Evolutionary conservation across 208 protist genomes (phyloP).

Genomic region (Trypanosoma cruzi): DNA sequence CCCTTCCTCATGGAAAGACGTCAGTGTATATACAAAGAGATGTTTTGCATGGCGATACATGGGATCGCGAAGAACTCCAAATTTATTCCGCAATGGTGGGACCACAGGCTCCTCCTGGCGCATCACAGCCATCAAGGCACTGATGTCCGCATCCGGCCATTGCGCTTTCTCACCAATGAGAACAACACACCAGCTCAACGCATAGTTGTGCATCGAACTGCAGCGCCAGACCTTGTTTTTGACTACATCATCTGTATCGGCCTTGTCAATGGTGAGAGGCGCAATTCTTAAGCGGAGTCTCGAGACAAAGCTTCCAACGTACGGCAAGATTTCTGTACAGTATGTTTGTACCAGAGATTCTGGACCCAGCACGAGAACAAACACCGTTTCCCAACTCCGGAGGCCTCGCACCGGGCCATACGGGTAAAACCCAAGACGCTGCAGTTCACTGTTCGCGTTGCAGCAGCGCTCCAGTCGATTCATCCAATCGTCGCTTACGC

Average conservation of each 20-base stretch:
- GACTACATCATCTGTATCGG: slow-evolving; percentile 54
- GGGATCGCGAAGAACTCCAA: slow-evolving; percentile 45
- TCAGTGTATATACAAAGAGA: slow-evolving; percentile 65
- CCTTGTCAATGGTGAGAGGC: slow-evolving; percentile 48
- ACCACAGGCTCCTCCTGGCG: slow-evolving; percentile 34
- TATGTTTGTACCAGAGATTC: slow-evolving; percentile 43
- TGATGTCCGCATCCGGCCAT: slow-evolving; percentile 33
- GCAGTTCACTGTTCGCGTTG: slow-evolving; percentile 46
- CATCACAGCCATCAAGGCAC: slow-evolving; percentile 45
- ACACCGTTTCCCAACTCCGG: slow-evolving; percentile 60
- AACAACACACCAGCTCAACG: slow-evolving; percentile 67
- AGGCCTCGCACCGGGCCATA: slow-evolving; percentile 47
- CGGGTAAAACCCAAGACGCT: slow-evolving; percentile 43
- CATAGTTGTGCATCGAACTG: slow-evolving; percentile 57
- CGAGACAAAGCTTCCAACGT: slow-evolving; percentile 63
- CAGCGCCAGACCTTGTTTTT: slow-evolving; percentile 64
- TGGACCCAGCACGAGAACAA: slow-evolving; percentile 65
- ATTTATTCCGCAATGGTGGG: slow-evolving; percentile 51
- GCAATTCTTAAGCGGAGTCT: slow-evolving; percentile 63
- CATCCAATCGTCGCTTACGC: slow-evolving; percentile 67
- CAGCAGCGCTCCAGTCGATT: slow-evolving; percentile 63
- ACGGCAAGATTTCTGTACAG: slow-evolving; percentile 52
- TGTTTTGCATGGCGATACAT: slow-evolving; percentile 35
- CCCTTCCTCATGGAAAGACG: slow-evolving; percentile 23
- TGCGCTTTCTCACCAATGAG: slow-evolving; percentile 37